Percentiles rank a stretch among this genome's conserved stretches.
phyloP scores from a whole-genome alignment of 257 asterid genomes.

The Salvia rosmarinus region DNA sequence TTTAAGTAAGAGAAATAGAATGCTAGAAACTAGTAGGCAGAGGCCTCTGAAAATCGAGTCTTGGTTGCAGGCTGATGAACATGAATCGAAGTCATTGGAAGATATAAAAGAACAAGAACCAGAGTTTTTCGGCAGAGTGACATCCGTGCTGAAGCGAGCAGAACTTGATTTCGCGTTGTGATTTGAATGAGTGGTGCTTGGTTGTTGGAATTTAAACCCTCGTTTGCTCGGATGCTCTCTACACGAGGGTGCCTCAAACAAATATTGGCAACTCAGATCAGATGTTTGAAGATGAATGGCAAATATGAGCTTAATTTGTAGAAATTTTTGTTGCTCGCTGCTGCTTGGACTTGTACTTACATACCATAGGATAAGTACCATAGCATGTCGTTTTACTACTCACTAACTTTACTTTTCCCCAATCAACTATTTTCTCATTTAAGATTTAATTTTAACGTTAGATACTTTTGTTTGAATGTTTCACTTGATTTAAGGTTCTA shows the following conservation, averaged over 20 bases:
- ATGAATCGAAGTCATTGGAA: slow-evolving; percentile 78
- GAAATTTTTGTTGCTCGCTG: slow-evolving; percentile 4
- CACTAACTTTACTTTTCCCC: background rate
- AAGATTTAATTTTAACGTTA: background rate
- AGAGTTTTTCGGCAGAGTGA: slow-evolving; percentile 65
- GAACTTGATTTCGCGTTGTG: slow-evolving; percentile 67
- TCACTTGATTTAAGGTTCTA: too few relatives aligned
- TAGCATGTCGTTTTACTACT: background rate
- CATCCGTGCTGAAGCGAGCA: slow-evolving; percentile 81
- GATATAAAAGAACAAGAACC: slow-evolving; percentile 73
- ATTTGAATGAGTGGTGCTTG: background rate
- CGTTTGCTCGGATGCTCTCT: background rate
- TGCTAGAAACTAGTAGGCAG: background rate
- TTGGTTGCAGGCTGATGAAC: slow-evolving; percentile 79
- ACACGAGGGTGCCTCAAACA: slow-evolving; percentile 1
- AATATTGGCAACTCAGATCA: background rate
- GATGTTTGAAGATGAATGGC: background rate
- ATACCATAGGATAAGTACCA: background rate
- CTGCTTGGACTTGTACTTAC: background rate
- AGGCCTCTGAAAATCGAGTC: too few relatives aligned
- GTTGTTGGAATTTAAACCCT: background rate
- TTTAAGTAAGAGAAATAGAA: background rate
- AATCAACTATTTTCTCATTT: background rate
- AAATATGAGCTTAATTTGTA: background rate
- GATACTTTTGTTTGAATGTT: too few relatives aligned